Conservation (phyloP, 2,329 filamentous ascomycete genomes). For the Paracoccidioides brasiliensis region DNA sequence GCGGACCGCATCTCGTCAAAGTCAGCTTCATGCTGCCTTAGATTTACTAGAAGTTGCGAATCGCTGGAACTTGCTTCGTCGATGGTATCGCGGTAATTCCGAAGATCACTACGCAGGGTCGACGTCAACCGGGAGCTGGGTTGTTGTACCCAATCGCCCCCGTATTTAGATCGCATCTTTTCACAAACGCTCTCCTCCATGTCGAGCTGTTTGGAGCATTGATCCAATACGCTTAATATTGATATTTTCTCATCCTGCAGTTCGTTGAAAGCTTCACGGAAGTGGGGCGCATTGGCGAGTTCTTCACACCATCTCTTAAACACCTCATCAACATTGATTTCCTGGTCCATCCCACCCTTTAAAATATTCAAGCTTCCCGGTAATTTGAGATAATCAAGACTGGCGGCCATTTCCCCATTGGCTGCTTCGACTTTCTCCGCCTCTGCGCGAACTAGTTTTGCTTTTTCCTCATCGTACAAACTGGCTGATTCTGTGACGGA, state of each 20-base stretch:
- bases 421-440: slow-evolving; percentile 85
- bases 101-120: slow-evolving; percentile 73
- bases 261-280: slow-evolving; percentile 63
- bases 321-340: slow-evolving; percentile 75
- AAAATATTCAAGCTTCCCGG: slow-evolving; percentile 80
- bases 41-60: slow-evolving; percentile 64
- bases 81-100: slow-evolving; percentile 75
- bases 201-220: slow-evolving; percentile 75
- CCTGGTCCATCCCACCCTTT: slow-evolving; percentile 85
- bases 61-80: slow-evolving; percentile 85
- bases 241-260: slow-evolving; percentile 64
- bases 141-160: slow-evolving; percentile 91
- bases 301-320: slow-evolving; percentile 92
- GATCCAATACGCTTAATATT: slow-evolving; percentile 60
- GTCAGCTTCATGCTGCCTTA: slow-evolving; percentile 73
- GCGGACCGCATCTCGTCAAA: slow-evolving; percentile 93
- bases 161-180: slow-evolving; percentile 98
- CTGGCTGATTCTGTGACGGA: slow-evolving; percentile 94
- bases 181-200: slow-evolving; percentile 97
- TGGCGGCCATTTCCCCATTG: slow-evolving; percentile 91
- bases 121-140: slow-evolving; percentile 81
- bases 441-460: slow-evolving; percentile 85
- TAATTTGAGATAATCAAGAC: slow-evolving; percentile 81
- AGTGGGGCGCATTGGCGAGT: slow-evolving; percentile 71
- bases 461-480: slow-evolving; percentile 96